A percentile compares a stretch with the other conserved stretches of the same genome.
phyloP scores from a whole-genome alignment of 192 early-diverging fungal species.

The Backusella sp. region DNA sequence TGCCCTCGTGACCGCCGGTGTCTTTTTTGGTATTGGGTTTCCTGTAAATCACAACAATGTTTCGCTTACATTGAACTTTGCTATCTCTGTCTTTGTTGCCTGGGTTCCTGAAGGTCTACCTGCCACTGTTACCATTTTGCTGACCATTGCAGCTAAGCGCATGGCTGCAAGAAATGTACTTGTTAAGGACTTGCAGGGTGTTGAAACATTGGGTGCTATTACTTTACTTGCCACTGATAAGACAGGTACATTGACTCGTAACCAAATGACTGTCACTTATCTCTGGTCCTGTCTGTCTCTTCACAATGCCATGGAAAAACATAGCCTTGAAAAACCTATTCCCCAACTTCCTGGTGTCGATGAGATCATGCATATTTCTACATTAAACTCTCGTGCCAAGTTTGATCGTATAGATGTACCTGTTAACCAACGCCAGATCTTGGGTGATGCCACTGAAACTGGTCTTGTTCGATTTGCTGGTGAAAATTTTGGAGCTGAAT shows the following conservation, averaged over 20 bases:
- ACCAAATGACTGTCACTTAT: conserved; percentile 95
- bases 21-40: conserved; percentile 82
- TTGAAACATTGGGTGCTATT: conserved; percentile 96
- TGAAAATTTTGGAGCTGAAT: conserved; percentile 59
- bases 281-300: conserved; percentile 79
- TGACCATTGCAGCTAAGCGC: conserved; percentile 94
- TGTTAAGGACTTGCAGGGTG: conserved; percentile 95
- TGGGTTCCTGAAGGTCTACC: conserved; percentile 96
- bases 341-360: conserved; percentile 57
- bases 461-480: conserved; percentile 85
- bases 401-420: conserved; percentile 92
- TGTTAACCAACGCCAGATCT: conserved; percentile 73
- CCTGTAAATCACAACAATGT: conserved; percentile 59
- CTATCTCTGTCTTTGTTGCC: conserved; percentile 84
- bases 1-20: conserved; percentile 68
- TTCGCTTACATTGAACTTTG: conserved; percentile 81
- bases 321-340: conserved; percentile 22
- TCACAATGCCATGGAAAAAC: conserved; percentile 55
- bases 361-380: conserved; percentile 79
- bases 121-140: conserved; percentile 89
- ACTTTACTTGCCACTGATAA: conserved; percentile 97
- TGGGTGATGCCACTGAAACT: conserved; percentile 95
- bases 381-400: conserved; percentile 83
- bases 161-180: conserved; percentile 89
- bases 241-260: conserved; percentile 94